Evolutionary conservation across 176 grass and related monocot species (phyloP).

Genomic region (Calamus simplicifolius): DNA sequence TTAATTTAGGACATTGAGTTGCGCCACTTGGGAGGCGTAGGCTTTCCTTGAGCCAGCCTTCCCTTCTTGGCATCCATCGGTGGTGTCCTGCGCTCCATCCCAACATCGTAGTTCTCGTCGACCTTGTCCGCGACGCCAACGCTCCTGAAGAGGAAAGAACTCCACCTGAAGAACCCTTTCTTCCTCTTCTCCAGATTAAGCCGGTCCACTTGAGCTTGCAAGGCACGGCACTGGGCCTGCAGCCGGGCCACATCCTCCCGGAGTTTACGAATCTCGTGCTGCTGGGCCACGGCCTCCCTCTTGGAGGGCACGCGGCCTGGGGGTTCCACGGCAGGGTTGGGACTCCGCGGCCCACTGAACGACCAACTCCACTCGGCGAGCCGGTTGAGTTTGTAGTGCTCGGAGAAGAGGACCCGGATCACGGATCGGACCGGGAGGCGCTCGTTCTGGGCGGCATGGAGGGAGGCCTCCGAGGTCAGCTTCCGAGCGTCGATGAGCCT

Average conservation of each 20-base stretch:
- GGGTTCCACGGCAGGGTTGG: conserved; percentile 48
- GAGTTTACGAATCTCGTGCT: conserved; percentile 81
- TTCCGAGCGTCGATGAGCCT: conserved; percentile 76
- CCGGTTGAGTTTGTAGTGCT: conserved; percentile 82
- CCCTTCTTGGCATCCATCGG: conserved; percentile 45
- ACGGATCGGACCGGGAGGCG: conserved; percentile 78
- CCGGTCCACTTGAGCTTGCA: conserved; percentile 75
- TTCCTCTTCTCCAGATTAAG: conserved; percentile 43
- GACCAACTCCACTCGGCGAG: conserved; percentile 67
- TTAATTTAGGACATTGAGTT: conserved; percentile 65
- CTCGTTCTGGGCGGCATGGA: conserved; percentile 90
- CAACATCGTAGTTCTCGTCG: conserved; percentile 51
- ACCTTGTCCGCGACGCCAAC: conserved; percentile 37
- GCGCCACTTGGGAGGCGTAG: conserved; percentile 56
- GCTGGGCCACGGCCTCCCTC: conserved; percentile 64
- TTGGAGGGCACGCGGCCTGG: conserved; percentile 68
- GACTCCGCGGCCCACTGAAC: conserved; percentile 45
- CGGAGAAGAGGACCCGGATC: conserved; percentile 89
- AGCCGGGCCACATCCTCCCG: conserved; percentile 78
- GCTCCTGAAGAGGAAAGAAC: conserved; percentile 60
- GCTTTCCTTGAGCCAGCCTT: conserved; percentile 3
- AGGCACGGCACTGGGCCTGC: conserved; percentile 68
- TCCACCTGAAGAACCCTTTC: conserved; percentile 68
- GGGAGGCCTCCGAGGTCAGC: conserved; percentile 71
- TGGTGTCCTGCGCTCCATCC: conserved; percentile 49